Percentiles rank a stretch among this genome's conserved stretches.
These are phyloP conservation scores for Cladosporium sp. DNA, from an alignment of 2,329 filamentous ascomycete species.

Conservation along the genomic window DNA sequence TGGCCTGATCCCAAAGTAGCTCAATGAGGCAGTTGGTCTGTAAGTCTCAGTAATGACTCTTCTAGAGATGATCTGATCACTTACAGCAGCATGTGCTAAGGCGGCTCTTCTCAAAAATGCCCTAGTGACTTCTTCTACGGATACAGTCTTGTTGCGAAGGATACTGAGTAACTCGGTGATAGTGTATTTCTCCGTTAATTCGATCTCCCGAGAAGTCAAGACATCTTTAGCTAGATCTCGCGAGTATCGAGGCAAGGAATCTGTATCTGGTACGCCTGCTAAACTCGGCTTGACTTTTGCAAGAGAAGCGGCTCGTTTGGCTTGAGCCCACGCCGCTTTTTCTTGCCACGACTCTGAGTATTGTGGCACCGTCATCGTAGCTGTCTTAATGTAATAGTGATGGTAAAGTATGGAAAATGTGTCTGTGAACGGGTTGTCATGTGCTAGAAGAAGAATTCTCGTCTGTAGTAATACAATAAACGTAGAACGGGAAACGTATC, in stretches of 20 bases:
- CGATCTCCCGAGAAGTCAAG: constrained; percentile 1
- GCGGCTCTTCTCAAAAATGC: constrained; percentile 47
- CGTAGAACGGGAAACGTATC: too few species aligned
- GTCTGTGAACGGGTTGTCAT: too few species aligned
- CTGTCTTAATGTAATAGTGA: not conserved
- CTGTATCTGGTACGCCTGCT: not conserved
- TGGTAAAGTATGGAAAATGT: too few species aligned
- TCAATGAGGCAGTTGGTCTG: constrained; percentile 26
- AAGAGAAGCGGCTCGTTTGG: constrained; percentile 1
- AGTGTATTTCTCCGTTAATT: not conserved
- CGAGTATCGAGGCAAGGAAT: not conserved
- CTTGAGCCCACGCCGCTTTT: not conserved
- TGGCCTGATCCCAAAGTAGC: constrained; percentile 35
- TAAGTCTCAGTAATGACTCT: constrained; percentile 20
- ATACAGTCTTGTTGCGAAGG: constrained; percentile 33
- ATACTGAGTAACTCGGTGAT: constrained; percentile 32
- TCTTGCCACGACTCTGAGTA: not conserved
- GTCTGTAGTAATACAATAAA: too few species aligned
- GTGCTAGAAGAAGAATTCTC: too few species aligned
- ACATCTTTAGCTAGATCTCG: not conserved
- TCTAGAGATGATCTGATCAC: not conserved
- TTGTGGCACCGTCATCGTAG: not conserved
- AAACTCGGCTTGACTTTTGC: constrained; percentile 1
- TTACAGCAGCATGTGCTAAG: constrained; percentile 34
- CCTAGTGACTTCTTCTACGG: constrained; percentile 33